Base-by-base conservation (phyloP, 2,329 filamentous ascomycete species). In the Pyricularia grisea region DNA sequence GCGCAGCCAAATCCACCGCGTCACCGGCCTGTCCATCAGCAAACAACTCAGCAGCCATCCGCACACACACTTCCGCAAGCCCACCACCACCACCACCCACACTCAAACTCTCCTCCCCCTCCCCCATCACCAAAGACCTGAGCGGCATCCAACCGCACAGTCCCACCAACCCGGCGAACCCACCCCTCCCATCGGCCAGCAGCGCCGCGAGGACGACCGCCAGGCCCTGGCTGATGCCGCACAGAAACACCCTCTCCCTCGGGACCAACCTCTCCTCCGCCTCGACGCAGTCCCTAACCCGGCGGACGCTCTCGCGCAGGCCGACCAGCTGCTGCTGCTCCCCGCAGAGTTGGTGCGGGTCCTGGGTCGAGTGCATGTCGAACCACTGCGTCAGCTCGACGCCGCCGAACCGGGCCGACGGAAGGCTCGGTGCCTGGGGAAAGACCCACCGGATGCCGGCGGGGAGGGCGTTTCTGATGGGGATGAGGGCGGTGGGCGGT, bases 351-450 rank as follows among this genome's bases (percentile, higher is more conserved):
- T 74, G 73, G 77, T 84, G 69, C 77, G 82, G 70, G 77, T 84
- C 70, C 76, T 88, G 55, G 79, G 84, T 71, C 75, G 86, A 86
- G 85, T 65, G 81, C 82, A 69, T 83, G 81, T 70, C 70, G 10
- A 69, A 71, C 70, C 70, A 71, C 66, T 70, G 70, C 3, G 73
- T 72, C 66, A 74, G 72, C 0, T 68, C 30, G 30, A 10, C 27
- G 12, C 58, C 68, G 9, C 67, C 72, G 66, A 75, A 76, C 11
- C 74, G 72, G 17, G 71, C 27, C 0, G 74, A 76, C 0, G 30
- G 69, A 1, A 72, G 23, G 0, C 65, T 7, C 0, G 74, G 72
- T 0, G 76, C 75, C 0, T 65, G 64, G 3, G 76, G 76, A 58
- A 78, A 78, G 3, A 78, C 74, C 75, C 76, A 77, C 68, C 71